Conservation (phyloP, 306 rosid genomes). For the Ormosia semicastrata region DNA sequence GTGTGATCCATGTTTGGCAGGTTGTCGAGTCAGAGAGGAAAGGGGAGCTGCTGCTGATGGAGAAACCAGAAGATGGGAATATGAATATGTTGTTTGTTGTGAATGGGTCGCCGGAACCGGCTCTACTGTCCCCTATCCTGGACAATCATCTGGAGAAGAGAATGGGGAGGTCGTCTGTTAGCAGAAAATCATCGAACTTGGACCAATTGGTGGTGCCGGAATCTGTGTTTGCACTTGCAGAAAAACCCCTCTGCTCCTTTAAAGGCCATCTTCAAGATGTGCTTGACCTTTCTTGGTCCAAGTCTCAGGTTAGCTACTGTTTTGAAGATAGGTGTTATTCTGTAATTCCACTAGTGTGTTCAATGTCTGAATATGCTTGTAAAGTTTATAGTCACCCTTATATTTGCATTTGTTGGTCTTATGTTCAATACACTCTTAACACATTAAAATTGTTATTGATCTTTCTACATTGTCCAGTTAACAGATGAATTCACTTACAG, state of each 20-base stretch:
- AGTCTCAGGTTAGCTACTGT: constrained; percentile 71
- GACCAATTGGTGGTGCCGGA: constrained; percentile 66
- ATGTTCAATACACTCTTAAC: not conserved
- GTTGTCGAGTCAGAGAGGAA: constrained; percentile 72
- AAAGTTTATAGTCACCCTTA: not conserved
- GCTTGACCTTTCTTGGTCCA: constrained; percentile 96
- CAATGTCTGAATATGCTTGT: not conserved
- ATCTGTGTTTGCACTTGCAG: constrained; percentile 65
- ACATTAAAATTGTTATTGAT: not conserved
- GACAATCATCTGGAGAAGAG: constrained; percentile 58
- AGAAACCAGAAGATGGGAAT: constrained; percentile 63
- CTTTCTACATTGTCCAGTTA: not conserved
- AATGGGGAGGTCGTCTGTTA: constrained; percentile 72
- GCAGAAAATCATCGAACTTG: constrained; percentile 71
- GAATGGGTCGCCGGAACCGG: constrained; percentile 80
- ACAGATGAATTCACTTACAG: not conserved
- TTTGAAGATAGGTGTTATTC: constrained; percentile 14
- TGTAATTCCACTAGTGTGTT: not conserved
- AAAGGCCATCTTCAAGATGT: constrained; percentile 77
- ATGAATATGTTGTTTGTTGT: constrained; percentile 53
- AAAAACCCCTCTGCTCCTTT: constrained; percentile 72
- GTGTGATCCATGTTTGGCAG: constrained; percentile 79
- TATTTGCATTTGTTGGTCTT: not conserved
- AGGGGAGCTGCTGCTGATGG: constrained; percentile 66
- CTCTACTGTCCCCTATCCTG: constrained; percentile 41